A percentile compares a stretch with the other conserved stretches of the same genome.
phyloP scores from a whole-genome alignment of 345 rosid genomes.

The Melaleuca quinquenervia region DNA sequence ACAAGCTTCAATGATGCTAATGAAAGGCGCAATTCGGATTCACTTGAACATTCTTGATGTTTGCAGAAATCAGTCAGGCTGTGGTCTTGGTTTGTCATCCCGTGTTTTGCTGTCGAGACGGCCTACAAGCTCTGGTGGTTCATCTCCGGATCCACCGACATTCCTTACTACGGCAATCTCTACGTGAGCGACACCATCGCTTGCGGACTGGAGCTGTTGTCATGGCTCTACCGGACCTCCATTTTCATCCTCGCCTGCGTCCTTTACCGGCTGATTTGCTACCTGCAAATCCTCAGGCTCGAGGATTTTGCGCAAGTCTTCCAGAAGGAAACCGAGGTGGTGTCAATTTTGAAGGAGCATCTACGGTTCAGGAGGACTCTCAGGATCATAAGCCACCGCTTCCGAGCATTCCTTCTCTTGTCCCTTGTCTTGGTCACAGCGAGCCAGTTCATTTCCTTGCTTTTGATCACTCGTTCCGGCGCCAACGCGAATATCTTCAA shows the following conservation, averaged over 20 bases:
- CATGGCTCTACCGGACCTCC: slow-evolving; percentile 78
- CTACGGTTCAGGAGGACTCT: slow-evolving; percentile 55
- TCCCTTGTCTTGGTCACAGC: slow-evolving; percentile 61
- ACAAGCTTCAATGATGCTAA: not conserved
- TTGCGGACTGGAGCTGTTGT: slow-evolving; percentile 59
- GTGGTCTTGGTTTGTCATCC: slow-evolving; percentile 56
- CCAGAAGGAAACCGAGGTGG: slow-evolving; percentile 58
- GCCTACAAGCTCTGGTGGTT: slow-evolving; percentile 93
- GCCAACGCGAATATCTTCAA: slow-evolving; percentile 55
- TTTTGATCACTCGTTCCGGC: slow-evolving; percentile 44
- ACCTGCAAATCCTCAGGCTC: slow-evolving; percentile 60
- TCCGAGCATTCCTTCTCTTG: slow-evolving; percentile 52
- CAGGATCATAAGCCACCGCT: slow-evolving; percentile 79
- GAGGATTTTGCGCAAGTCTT: slow-evolving; percentile 72
- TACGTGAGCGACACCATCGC: slow-evolving; percentile 36
- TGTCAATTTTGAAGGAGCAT: slow-evolving; percentile 50
- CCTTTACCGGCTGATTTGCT: slow-evolving; percentile 53
- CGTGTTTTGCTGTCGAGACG: slow-evolving; percentile 57
- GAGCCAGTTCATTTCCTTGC: slow-evolving; percentile 60
- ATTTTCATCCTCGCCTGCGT: slow-evolving; percentile 64
- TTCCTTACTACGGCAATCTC: slow-evolving; percentile 50
- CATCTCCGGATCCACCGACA: slow-evolving; percentile 40
- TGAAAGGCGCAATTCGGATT: not conserved
- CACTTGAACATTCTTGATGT: not conserved
- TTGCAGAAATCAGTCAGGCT: slow-evolving; percentile 69